Percentiles rank a stretch among this genome's conserved stretches.
phyloP scores from a whole-genome alignment of 768 basidiomycete genomes.

The Mycena chlorophos region DNA sequence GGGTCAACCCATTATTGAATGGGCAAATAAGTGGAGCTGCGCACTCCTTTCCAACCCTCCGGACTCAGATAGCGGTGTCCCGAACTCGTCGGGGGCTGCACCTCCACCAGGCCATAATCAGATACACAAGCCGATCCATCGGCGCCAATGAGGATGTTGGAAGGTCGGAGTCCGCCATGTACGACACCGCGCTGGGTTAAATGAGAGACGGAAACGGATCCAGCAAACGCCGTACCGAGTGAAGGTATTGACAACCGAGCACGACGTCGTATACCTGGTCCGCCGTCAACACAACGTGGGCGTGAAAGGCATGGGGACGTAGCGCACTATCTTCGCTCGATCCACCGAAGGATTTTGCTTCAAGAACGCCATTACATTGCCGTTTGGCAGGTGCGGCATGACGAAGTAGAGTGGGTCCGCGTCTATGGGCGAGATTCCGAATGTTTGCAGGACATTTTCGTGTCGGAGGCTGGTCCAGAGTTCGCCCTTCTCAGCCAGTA shows the following conservation, averaged over 20 bases:
- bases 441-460: constrained; percentile 25
- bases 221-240: constrained; percentile 14
- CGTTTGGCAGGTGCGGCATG: constrained; percentile 20
- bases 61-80: constrained; percentile 30
- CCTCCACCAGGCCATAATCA: constrained; percentile 27
- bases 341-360: constrained; percentile 21
- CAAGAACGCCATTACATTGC: constrained; percentile 23
- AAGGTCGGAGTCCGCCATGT: constrained; percentile 28
- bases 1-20: neutral
- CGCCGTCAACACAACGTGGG: neutral
- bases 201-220: neutral
- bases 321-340: constrained; percentile 24
- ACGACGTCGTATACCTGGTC: constrained; percentile 24
- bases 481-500: constrained; percentile 19
- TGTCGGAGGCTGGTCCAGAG: constrained; percentile 26
- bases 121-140: constrained; percentile 22
- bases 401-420: constrained; percentile 27
- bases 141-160: constrained; percentile 24
- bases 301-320: neutral
- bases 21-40: neutral
- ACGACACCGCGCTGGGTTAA: constrained; percentile 24
- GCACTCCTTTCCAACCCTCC: constrained; percentile 31
- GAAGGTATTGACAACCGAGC: constrained; percentile 29
- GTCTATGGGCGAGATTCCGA: constrained; percentile 24
- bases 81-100: constrained; percentile 21